A percentile compares a stretch with the other conserved stretches of the same genome.
These are phyloP conservation scores for Ganoderma sinense DNA, from an alignment of 1,284 basidiomycete species.

Conservation along the genomic window DNA sequence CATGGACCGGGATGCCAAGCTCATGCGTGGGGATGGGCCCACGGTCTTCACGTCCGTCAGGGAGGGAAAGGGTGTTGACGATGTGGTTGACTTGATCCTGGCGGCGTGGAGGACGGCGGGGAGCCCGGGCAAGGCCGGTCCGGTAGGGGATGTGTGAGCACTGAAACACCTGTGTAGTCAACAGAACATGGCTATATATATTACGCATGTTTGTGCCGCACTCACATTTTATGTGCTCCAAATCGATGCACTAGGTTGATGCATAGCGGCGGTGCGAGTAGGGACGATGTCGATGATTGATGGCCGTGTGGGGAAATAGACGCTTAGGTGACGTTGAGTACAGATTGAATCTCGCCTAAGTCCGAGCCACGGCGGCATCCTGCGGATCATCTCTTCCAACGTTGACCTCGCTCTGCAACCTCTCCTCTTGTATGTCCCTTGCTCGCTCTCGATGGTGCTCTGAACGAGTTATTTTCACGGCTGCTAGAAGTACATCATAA, in stretches of 20 bases:
- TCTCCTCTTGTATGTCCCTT: not conserved
- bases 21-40: conserved; percentile 95
- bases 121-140: conserved; percentile 64
- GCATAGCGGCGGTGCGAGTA: not conserved
- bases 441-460: not conserved
- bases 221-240: not conserved
- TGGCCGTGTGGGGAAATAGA: not conserved
- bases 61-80: conserved; percentile 82
- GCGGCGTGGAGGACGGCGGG: conserved; percentile 87
- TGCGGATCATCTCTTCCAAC: not conserved
- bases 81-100: conserved; percentile 84
- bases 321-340: not conserved
- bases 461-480: not conserved
- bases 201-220: not conserved
- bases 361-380: not conserved
- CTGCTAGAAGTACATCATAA: not conserved
- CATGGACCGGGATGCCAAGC: conserved; percentile 92
- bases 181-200: not conserved
- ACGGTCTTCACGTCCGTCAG: conserved; percentile 93
- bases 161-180: conserved; percentile 9
- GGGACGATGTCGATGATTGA: no score
- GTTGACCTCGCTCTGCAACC: not conserved
- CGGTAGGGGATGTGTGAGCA: conserved; percentile 49
- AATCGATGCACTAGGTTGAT: not conserved
- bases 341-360: not conserved